Base-by-base conservation (phyloP, 345 rosid species). In the Linum lewisii region DNA sequence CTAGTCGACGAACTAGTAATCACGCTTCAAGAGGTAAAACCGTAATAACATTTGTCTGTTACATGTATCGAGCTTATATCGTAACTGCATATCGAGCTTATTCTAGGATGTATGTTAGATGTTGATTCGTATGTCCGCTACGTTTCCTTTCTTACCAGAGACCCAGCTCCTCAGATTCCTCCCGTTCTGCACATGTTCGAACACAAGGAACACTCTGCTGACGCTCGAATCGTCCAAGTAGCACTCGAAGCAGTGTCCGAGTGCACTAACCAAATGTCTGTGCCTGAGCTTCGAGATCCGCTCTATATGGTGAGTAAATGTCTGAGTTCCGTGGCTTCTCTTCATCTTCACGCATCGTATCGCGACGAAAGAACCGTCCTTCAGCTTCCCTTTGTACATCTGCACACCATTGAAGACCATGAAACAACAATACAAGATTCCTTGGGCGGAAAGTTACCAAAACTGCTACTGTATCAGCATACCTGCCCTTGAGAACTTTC, bases 401-500 rank as follows among this genome's bases (percentile, higher is more conserved):
- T 89, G 88, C 4, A 16, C 6, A 51, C 23, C 23, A 51, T 22
- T 29, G 34, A 69, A 66, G 74, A 50, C 44, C n/a, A n/a, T n/a
- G n/a, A n/a, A n/a, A n/a, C n/a, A n/a, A n/a, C n/a, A n/a, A n/a
- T n/a, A n/a, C n/a, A n/a, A n/a, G n/a, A n/a, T n/a, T n/a, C n/a
- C n/a, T n/a, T n/a, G n/a, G n/a, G n/a, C n/a, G n/a, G n/a, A n/a
- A n/a, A n/a, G n/a, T n/a, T n/a, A n/a, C n/a, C n/a, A n/a, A n/a
- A n/a, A n/a, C n/a, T n/a, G n/a, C n/a, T n/a, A 55, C 5, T 37
- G 62, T 45, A 57, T 61, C 23, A 5, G 53, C 61, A 15, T 77
- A 83, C 97, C 92, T 85, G 94, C 24, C 99, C 99, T 59, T 78
- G 82, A 77, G 95, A 93, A 22, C 90, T 91, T 84, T 89, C 90